Base-by-base conservation (phyloP, 163 green algal species). In the Chlamydomonas reinhardtii region DNA sequence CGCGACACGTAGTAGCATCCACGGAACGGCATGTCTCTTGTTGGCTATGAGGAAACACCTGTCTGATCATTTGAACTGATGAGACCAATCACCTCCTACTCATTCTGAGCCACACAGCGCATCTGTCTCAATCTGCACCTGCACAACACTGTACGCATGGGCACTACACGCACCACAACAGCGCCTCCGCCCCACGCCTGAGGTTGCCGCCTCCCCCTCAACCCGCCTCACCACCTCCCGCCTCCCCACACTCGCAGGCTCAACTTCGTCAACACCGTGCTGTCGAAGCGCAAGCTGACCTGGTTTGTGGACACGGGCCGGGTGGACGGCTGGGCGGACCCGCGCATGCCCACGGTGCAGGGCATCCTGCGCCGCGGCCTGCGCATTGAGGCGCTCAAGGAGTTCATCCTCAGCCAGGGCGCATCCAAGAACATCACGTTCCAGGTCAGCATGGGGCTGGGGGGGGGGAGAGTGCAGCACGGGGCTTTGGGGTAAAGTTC, bases 251-350 rank as follows among this genome's bases (percentile, higher is more conserved):
- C 29, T 25, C 22, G 48, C 91, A 96, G 94, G n/a, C 92, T 99
- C 31, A 98, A 98, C 92, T 99, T 99, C 79, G 88, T 98, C 61
- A 94, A 99, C 93, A 99, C 98, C 0, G 92, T 99, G 71, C 90
- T 99, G 52, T 97, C 92, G 71, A 99, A 99, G 94, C 95, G 98
- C 82, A 99, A 99, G 94, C 95, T 99, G 62, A 96, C 95, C 24
- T 98, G 94, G 96, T 98, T 99, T 86, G 97, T 99, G 35, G 91
- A 97, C 32, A 94, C 90, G 5, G 88, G 89, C 31, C 88, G 89
- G 2, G 98, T 99, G 62, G 93, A 97, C 0, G 94, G 96, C 59
- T 99, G 98, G 98, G 91, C 94, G 68, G 98, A 99, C 92, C 96
- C 98, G 0, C 94, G 98, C 76, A 98, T 99, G 91, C 98, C 98